phyloP scores from a whole-genome alignment of 768 basidiomycete genomes.

The Naganishia friedmannii region DNA sequence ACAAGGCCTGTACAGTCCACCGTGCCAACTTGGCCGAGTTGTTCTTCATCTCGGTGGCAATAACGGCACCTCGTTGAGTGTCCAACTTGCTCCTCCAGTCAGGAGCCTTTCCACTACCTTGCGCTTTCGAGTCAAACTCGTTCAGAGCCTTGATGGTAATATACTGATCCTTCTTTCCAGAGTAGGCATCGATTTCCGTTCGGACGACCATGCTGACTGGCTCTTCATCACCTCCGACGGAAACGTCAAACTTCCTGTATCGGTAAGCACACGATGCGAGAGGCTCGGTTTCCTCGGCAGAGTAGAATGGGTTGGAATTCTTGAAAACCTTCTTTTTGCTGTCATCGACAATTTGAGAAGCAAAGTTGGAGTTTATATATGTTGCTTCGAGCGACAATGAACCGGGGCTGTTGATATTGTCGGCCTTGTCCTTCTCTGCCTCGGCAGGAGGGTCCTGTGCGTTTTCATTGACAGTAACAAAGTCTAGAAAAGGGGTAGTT shows the following conservation, averaged over 20 bases:
- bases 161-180: conserved; percentile 61
- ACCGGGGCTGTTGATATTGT: conserved; percentile 87
- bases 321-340: conserved; percentile 68
- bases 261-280: conserved; percentile 94
- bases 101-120: conserved; percentile 89
- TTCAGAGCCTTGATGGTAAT: conserved; percentile 92
- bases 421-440: conserved; percentile 61
- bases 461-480: conserved; percentile 97
- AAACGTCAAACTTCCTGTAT: conserved; percentile 90
- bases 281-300: conserved; percentile 81
- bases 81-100: conserved; percentile 98
- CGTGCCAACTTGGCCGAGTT: conserved; percentile 96
- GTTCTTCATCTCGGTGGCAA: conserved; percentile 99
- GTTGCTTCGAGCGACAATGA: conserved; percentile 94
- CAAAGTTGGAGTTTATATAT: conserved; percentile 98
- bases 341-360: conserved; percentile 89
- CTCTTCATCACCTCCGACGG: conserved; percentile 78
- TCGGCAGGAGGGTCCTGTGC: conserved; percentile 82
- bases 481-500: conserved; percentile 57
- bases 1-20: conserved; percentile 91
- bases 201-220: conserved; percentile 78
- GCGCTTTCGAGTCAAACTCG: conserved; percentile 88
- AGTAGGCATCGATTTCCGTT: conserved; percentile 92
- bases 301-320: conserved; percentile 92
- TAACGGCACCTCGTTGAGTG: conserved; percentile 92